phyloP scores from a whole-genome alignment of 306 rosid genomes.

The Ormosia emarginata region DNA sequence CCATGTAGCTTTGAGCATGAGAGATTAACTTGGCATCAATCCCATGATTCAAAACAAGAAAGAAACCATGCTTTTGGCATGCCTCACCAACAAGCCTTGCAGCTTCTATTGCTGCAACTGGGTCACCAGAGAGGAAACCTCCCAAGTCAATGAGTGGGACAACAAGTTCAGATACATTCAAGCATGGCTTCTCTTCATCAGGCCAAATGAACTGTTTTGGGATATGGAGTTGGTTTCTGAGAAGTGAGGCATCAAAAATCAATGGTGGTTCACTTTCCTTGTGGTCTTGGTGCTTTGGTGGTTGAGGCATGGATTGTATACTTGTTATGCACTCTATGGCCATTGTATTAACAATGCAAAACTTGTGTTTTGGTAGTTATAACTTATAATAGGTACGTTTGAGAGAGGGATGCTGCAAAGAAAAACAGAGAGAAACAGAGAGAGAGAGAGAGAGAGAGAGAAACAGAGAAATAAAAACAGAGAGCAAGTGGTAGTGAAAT shows the following conservation, averaged over 20 bases:
- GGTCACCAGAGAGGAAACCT: conserved; percentile 62
- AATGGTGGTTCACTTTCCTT: conserved; percentile 33
- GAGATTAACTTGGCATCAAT: conserved; percentile 49
- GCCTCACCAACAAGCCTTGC: conserved; percentile 60
- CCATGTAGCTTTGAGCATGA: conserved; percentile 63
- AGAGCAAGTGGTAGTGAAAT: conserved; percentile 2
- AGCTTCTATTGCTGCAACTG: conserved; percentile 45
- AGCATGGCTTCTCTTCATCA: conserved; percentile 70
- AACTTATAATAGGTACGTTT: background rate
- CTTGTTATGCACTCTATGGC: conserved; percentile 55
- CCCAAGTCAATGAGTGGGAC: conserved; percentile 68
- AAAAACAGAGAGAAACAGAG: background rate
- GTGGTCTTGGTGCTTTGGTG: conserved; percentile 18
- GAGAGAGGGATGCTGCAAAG: background rate
- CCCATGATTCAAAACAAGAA: conserved; percentile 81
- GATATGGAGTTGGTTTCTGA: conserved; percentile 42
- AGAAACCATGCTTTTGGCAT: conserved; percentile 81
- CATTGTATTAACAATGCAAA: conserved; percentile 48
- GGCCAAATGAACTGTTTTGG: conserved; percentile 95
- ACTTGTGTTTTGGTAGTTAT: background rate
- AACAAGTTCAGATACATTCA: conserved; percentile 46
- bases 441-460: background rate
- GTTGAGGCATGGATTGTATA: conserved; percentile 33
- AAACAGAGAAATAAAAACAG: background rate
- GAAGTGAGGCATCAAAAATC: conserved; percentile 71